Evolutionary conservation across 2,329 filamentous ascomycete genomes (phyloP).

Genomic region (Fusarium brachygibbosum): DNA sequence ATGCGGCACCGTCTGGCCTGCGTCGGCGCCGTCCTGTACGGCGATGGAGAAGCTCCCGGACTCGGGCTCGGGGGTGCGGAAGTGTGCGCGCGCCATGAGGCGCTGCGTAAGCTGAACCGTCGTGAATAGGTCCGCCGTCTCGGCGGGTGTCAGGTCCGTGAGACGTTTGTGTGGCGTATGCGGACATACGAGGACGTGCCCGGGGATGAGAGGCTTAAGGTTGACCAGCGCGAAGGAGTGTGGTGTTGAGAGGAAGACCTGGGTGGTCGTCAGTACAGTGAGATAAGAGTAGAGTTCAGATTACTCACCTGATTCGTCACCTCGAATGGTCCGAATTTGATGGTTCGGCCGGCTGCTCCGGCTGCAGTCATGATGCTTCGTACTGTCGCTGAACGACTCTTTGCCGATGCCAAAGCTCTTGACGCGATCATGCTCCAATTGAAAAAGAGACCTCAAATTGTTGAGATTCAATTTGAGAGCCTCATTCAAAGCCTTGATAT

Average conservation of each 20-base stretch:
- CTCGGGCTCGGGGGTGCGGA: conserved; percentile 64
- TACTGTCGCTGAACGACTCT: conserved; percentile 13
- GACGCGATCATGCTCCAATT: conserved; percentile 43
- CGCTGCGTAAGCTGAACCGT: conserved; percentile 85
- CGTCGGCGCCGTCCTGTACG: conserved; percentile 90
- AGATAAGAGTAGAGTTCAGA: background rate
- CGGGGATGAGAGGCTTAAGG: conserved; percentile 91
- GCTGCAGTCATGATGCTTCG: conserved; percentile 52
- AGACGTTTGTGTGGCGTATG: conserved; percentile 77
- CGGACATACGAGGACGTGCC: conserved; percentile 92
- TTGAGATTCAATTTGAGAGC: background rate
- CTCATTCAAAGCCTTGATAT: background rate
- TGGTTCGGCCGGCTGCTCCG: conserved; percentile 41
- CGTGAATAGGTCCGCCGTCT: conserved; percentile 86
- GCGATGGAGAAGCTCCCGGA: conserved; percentile 90
- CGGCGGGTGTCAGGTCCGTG: conserved; percentile 76
- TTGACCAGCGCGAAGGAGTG: conserved; percentile 92
- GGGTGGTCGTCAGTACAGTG: conserved; percentile 20
- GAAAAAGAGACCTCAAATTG: background rate
- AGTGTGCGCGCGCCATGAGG: conserved; percentile 75
- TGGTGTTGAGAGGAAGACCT: conserved; percentile 89
- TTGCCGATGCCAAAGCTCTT: conserved; percentile 28
- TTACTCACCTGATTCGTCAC: conserved; percentile 77
- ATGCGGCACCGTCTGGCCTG: conserved; percentile 94
- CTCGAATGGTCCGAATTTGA: conserved; percentile 82